Percentiles rank a stretch among this genome's conserved stretches.
phyloP scores from a whole-genome alignment of 768 basidiomycete species.

The Kwoniella europaea region DNA sequence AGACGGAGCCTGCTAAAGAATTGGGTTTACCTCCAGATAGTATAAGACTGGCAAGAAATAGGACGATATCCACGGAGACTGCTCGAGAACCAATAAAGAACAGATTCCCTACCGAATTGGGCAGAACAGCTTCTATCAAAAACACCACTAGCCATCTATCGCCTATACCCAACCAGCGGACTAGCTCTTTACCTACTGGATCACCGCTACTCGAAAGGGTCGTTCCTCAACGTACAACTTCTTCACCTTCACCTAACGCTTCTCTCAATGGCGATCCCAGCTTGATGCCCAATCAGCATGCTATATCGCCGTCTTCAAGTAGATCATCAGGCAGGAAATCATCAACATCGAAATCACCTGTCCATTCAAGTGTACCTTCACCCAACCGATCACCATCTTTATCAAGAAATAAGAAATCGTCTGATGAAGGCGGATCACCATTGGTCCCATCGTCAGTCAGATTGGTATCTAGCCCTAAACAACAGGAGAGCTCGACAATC shows the following conservation, averaged over 20 bases:
- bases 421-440: conserved; percentile 10
- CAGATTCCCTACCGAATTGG: conserved; percentile 26
- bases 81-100: conserved; percentile 11
- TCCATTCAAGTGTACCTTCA: background rate
- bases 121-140: conserved; percentile 9
- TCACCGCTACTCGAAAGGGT: conserved; percentile 7
- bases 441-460: conserved; percentile 18
- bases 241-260: conserved; percentile 26
- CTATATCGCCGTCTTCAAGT: conserved; percentile 14
- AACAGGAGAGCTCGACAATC: conserved; percentile 2
- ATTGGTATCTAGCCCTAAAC: conserved; percentile 10
- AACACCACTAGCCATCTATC: conserved; percentile 12
- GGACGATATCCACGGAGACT: conserved; percentile 15
- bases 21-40: conserved; percentile 51
- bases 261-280: conserved; percentile 8
- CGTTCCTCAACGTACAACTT: conserved; percentile 23
- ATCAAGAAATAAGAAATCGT: conserved; percentile 4
- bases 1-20: conserved; percentile 44
- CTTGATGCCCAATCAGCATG: conserved; percentile 6
- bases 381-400: conserved; percentile 7
- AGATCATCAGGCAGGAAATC: conserved; percentile 16
- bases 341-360: background rate
- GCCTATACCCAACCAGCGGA: conserved; percentile 28
- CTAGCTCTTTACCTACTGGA: conserved; percentile 22
- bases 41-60: conserved; percentile 5